These are phyloP conservation scores for Sarocladiaceae sp. DNA, from an alignment of 2,329 filamentous ascomycete genomes.

Conservation along the genomic window DNA sequence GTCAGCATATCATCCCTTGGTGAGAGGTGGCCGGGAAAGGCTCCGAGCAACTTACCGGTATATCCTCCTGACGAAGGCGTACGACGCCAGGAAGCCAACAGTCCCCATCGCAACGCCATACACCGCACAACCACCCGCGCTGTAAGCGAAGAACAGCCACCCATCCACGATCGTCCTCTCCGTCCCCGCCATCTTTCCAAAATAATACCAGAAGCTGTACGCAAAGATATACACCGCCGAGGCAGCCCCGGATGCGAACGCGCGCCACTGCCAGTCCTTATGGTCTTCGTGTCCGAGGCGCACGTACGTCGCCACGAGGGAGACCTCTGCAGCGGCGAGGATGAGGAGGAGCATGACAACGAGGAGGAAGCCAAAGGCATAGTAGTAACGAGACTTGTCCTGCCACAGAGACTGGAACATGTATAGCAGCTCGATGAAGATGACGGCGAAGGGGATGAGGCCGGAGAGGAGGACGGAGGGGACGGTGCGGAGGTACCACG, in stretches of 20 bases:
- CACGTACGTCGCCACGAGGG: slow-evolving; percentile 75
- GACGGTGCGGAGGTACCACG: slow-evolving; percentile 65
- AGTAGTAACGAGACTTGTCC: slow-evolving; percentile 88
- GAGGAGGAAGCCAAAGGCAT: slow-evolving; percentile 80
- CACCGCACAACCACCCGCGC: slow-evolving; percentile 71
- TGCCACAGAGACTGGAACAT: slow-evolving; percentile 85
- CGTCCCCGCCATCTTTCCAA: slow-evolving; percentile 70
- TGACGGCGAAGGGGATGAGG: slow-evolving; percentile 75
- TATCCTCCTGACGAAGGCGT: slow-evolving; percentile 76
- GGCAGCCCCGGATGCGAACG: slow-evolving; percentile 71
- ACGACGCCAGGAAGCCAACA: slow-evolving; percentile 76
- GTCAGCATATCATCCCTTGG: too few relatives aligned
- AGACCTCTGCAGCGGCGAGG: slow-evolving; percentile 74
- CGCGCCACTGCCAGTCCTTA: slow-evolving; percentile 82
- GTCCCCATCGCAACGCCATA: slow-evolving; percentile 79
- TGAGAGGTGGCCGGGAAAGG: too few relatives aligned
- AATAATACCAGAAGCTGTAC: slow-evolving; percentile 81
- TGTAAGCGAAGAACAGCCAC: slow-evolving; percentile 80
- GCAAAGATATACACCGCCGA: slow-evolving; percentile 75
- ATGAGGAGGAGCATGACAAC: slow-evolving; percentile 67
- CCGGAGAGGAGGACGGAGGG: slow-evolving; percentile 66
- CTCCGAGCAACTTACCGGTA: slow-evolving; percentile 65
- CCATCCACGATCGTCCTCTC: slow-evolving; percentile 51
- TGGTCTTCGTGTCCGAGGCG: slow-evolving; percentile 82
- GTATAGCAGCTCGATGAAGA: slow-evolving; percentile 82